Conservation (phyloP, 169 alveolate genomes). For the Plasmodium relictum region DNA sequence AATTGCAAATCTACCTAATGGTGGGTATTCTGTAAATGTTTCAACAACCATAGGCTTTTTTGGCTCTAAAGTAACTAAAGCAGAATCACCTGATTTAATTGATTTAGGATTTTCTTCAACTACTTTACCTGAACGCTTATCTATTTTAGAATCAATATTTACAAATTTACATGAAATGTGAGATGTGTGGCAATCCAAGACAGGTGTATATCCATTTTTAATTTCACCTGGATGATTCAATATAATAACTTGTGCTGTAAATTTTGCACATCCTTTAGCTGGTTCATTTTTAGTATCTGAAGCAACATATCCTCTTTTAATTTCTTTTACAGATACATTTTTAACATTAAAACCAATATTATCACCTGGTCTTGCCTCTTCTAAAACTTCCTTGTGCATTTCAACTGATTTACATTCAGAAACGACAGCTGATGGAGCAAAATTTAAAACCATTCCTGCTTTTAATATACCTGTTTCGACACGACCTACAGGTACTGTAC, state of each 20-base stretch:
- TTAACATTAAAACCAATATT: slow-evolving; percentile 98
- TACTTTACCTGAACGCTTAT: slow-evolving; percentile 97
- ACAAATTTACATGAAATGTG: slow-evolving; percentile 98
- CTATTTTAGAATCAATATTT: slow-evolving; percentile 93
- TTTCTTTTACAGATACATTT: slow-evolving; percentile 96
- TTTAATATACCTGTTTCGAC: slow-evolving; percentile 98
- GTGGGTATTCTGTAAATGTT: slow-evolving; percentile 97
- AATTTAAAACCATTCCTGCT: slow-evolving; percentile 88
- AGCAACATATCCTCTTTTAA: slow-evolving; percentile 97
- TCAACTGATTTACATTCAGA: slow-evolving; percentile 98
- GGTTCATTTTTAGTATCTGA: slow-evolving; percentile 98
- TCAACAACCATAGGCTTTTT: slow-evolving; percentile 97
- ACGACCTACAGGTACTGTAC: slow-evolving; percentile 99
- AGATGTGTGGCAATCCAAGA: slow-evolving; percentile 98
- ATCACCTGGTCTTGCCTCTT: slow-evolving; percentile 98
- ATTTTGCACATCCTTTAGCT: slow-evolving; percentile 95
- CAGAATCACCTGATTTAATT: slow-evolving; percentile 98
- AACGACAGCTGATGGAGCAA: slow-evolving; percentile 96
- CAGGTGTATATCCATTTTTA: slow-evolving; percentile 98
- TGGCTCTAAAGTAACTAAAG: slow-evolving; percentile 96
- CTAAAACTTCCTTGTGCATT: slow-evolving; percentile 98
- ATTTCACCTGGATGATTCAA: slow-evolving; percentile 98
- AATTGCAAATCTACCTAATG: slow-evolving; percentile 99
- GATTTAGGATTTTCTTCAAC: slow-evolving; percentile 97
- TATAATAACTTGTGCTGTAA: slow-evolving; percentile 97